Base-by-base conservation (phyloP, 495 filamentous ascomycete genomes). In the Neurospora africana region DNA sequence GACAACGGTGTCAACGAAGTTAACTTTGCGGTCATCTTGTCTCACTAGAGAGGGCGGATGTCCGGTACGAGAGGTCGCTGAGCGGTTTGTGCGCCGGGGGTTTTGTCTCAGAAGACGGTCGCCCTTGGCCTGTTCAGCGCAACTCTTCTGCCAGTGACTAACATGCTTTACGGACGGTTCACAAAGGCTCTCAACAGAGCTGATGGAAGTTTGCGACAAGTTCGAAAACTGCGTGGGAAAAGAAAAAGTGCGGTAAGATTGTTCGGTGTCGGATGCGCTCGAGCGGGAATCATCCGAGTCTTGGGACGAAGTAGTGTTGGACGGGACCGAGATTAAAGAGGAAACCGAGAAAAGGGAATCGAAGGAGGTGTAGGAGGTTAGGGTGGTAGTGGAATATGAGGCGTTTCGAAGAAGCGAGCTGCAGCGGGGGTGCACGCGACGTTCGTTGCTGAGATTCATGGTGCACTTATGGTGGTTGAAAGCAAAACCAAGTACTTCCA, bases 1-100 rank as follows among this genome's bases (percentile, higher is more conserved):
- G 87, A 99, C 95, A 80, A 99, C 93, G 84, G 89, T 93, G 81
- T 98, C 95, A 83, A 99, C 95, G 80, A 98, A 99, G 80, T 91
- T 94, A 78, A 92, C 88, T 84, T 97, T 98, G 74, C 95, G 91
- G 79, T 98, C 95, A 77, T 89, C 90, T 84, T 99, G 95, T 72
- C 95, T 91, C 61, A 94, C 86, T 69, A 98, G 88, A 72, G 90
- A 85, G 36, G 95, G 93, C 74, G 94, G 94, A 76, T 89, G 89
- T 74, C 89, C 88, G 70, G 88, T 81, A 75, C 89, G 85, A 36
- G 85, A 85, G 70, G 81, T 81, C 39, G 82, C 74, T 74, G 89
- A 79, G 74, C 75, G 79, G 68, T 83, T 88, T 76, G 91, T 93
- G 73, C 95, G 91, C 72, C 95, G 87, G 70, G 93, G 93, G 78